These are phyloP conservation scores for Begonia loranthoides DNA, from an alignment of 306 rosid species.

Conservation along the genomic window DNA sequence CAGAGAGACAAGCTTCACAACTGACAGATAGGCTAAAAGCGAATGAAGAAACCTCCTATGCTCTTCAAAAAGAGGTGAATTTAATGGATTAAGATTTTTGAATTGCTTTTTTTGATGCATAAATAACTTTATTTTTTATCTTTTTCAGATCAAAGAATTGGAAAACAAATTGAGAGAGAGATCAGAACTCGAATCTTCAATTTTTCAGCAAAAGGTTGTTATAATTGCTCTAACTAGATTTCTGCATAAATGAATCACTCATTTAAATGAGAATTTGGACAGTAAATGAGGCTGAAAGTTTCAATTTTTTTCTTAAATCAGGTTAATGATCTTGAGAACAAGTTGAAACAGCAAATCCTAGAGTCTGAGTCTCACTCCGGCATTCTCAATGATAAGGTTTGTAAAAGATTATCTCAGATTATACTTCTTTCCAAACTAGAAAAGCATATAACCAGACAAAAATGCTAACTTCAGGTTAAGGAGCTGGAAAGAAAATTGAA, in stretches of 20 bases:
- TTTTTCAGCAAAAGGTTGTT: constrained; percentile 51
- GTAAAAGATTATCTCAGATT: constrained; percentile 3
- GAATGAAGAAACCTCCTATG: constrained; percentile 50
- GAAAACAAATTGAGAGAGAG: constrained; percentile 55
- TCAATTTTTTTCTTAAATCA: constrained; percentile 15
- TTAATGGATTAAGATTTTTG: constrained; percentile 3
- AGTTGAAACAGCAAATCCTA: constrained; percentile 46
- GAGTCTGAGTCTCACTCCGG: constrained; percentile 48
- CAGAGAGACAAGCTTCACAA: constrained; percentile 57
- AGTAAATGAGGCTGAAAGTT: neutral
- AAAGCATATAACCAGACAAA: neutral
- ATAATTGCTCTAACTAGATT: neutral
- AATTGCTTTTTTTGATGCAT: neutral
- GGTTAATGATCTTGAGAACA: constrained; percentile 65
- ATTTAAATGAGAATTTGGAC: no score
- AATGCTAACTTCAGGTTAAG: constrained; percentile 26
- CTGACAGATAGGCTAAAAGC: constrained; percentile 51
- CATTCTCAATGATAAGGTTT: constrained; percentile 56
- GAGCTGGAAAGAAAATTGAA: constrained; percentile 62
- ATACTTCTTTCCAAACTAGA: constrained; percentile 1
- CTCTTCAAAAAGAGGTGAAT: constrained; percentile 65
- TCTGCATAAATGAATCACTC: no score
- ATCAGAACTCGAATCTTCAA: constrained; percentile 39
- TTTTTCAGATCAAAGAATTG: constrained; percentile 56
- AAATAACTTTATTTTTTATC: constrained; percentile 10